Evolutionary conservation across 257 asterid genomes (phyloP), one percentile per base, ranked within the genome.

Genomic region (Scutellaria baicalensis): DNA sequence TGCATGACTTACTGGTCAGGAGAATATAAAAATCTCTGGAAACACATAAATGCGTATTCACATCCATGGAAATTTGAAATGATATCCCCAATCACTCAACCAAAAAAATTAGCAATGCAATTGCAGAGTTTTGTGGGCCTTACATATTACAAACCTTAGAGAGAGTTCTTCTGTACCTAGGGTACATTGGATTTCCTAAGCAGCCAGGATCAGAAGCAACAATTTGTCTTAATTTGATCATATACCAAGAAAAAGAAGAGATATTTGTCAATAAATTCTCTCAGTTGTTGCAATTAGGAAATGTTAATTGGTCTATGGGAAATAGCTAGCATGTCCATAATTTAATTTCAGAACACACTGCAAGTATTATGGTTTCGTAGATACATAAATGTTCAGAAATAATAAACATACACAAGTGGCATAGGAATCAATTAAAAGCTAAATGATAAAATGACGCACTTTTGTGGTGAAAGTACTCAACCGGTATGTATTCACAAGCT

Each of bases 381-480:
- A 54, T 54, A 48, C 21, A 39, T 21, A 18, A 18, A 14, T 64
- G 40, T 49, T 23, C 49, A 50, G 56, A 16, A 63, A 1, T 16
- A 67, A 52, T 9, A 3, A 21, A 44, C 47, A 44, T 36, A 36
- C 8, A 55, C 6, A 16, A 9, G 36, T 69, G 8, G 39, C 17
- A 42, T 43, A 55, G n/a, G 48, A 9, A 69, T 42, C 21, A 47
- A 18, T n/a, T 66, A 43, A 67, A 48, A 57, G 56, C 61, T 14
- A 18, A 42, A 74, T 66, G 81, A 75, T 61, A 76, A 80, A 78
- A 76, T 54, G 76, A 87, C 96, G 84, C 85, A 92, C 97, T 88
- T 91, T 86, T 79, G 87, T 79, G 35, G 81, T 81, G 88, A 84
- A 89, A 83, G 92, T 78, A 86, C 93, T 91, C 97, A 91, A 89